Evolutionary conservation across 306 rosid species (phyloP).

Genomic region (Malus sieversii): DNA sequence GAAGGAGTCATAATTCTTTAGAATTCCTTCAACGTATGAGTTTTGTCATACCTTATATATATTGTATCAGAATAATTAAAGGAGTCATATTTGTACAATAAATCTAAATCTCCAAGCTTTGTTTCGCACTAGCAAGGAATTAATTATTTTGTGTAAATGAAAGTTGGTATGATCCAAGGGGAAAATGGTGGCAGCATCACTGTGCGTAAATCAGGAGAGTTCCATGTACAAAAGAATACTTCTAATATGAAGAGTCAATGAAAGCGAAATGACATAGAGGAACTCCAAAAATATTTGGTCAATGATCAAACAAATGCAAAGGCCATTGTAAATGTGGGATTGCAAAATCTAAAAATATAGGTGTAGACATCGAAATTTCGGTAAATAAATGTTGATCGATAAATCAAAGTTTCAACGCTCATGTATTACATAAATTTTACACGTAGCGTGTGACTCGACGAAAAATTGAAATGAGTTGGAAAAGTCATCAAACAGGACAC

Average conservation of each 20-base stretch:
- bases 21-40: too few species aligned
- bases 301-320: neutral
- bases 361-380: too few species aligned
- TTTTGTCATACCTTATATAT: too few species aligned
- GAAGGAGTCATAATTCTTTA: too few species aligned
- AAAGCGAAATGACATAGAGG: neutral
- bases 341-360: neutral
- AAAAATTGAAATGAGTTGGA: too few species aligned
- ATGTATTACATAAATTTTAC: too few species aligned
- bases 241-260: neutral
- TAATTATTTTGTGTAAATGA: neutral
- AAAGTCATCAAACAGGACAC: too few species aligned
- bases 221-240: constrained; percentile 1
- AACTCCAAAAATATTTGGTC: neutral
- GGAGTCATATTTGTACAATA: too few species aligned
- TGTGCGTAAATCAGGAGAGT: neutral
- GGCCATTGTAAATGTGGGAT: neutral
- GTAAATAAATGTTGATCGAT: too few species aligned
- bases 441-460: too few species aligned
- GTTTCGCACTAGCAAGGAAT: neutral
- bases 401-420: too few species aligned
- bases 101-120: neutral
- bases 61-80: too few species aligned
- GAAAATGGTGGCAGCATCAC: neutral
- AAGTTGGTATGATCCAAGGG: neutral